Percentiles rank a stretch among this genome's conserved stretches.
These are phyloP conservation scores for Phytophthora macrochlamydospora DNA, from an alignment of 352 stramenopile species.

Conservation along the genomic window DNA sequence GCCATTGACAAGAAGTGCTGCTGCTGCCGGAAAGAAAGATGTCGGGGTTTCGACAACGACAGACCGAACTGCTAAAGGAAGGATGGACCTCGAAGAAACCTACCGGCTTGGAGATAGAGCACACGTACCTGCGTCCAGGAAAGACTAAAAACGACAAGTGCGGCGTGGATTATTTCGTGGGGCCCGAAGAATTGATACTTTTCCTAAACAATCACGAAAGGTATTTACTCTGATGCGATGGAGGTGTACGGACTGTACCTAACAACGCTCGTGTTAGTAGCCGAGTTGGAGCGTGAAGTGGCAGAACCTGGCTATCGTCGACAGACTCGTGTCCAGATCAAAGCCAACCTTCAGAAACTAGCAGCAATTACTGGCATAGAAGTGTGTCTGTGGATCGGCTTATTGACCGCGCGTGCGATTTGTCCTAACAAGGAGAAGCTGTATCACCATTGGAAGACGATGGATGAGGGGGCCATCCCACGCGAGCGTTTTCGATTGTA, in stretches of 20 bases:
- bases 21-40: not conserved
- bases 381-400: too few relatives aligned
- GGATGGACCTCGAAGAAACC: constrained; percentile 2
- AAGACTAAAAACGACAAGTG: constrained; percentile 14
- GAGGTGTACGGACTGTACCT: not conserved
- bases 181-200: constrained; percentile 1
- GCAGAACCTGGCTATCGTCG: not conserved
- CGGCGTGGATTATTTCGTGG: constrained; percentile 10
- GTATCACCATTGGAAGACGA: not conserved
- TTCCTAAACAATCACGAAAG: constrained; percentile 7
- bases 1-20: not conserved
- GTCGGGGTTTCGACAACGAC: not conserved
- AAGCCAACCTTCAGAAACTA: too few relatives aligned
- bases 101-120: not conserved
- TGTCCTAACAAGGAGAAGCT: not conserved
- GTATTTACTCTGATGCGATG: not conserved
- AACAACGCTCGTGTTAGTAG: not conserved
- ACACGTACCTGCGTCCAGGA: constrained; percentile 3
- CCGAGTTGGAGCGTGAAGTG: not conserved
- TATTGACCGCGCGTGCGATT: too few relatives aligned
- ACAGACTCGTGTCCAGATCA: too few relatives aligned
- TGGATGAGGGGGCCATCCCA: not conserved
- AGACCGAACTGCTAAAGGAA: not conserved
- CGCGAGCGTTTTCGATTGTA: not conserved
- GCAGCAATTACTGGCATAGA: too few relatives aligned